Conservation (phyloP, 2,329 filamentous ascomycete species). For the Fusarium sterilihyphosum region DNA sequence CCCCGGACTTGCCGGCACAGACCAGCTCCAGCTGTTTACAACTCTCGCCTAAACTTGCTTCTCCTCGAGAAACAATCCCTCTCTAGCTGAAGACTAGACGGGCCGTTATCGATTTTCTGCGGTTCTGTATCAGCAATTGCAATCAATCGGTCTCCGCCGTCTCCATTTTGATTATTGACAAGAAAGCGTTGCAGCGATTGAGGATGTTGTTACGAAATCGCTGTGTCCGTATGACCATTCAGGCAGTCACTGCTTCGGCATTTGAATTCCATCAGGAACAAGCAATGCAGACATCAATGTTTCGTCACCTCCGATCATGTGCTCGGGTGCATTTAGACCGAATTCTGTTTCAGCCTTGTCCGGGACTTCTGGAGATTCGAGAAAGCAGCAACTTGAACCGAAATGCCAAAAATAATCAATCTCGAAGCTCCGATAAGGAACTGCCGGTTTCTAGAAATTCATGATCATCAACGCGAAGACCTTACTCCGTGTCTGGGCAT, state of each 20-base stretch:
- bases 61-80: neutral
- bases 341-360: slow-evolving; percentile 4
- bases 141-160: neutral
- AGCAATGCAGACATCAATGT: neutral
- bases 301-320: slow-evolving; percentile 8
- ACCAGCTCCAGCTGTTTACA: slow-evolving; percentile 6
- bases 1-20: slow-evolving; percentile 21
- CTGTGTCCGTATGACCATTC: neutral
- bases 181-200: neutral
- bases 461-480: slow-evolving; percentile 3
- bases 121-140: neutral
- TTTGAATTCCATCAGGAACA: slow-evolving; percentile 4
- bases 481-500: slow-evolving; percentile 1
- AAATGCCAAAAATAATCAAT: neutral
- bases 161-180: neutral
- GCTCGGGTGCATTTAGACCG: neutral
- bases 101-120: slow-evolving; percentile 6
- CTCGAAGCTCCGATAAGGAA: neutral
- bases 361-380: neutral
- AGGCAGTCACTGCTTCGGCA: slow-evolving; percentile 5
- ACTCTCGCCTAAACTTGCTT: slow-evolving; percentile 25
- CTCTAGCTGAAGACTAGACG: neutral
- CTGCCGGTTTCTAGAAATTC: slow-evolving; percentile 8
- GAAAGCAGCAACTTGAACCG: slow-evolving; percentile 15
- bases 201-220: slow-evolving; percentile 23